Percentiles rank a stretch among this genome's conserved stretches.
These are phyloP conservation scores for Hericium coralloides DNA, from an alignment of 768 basidiomycete species.

Conservation along the genomic window DNA sequence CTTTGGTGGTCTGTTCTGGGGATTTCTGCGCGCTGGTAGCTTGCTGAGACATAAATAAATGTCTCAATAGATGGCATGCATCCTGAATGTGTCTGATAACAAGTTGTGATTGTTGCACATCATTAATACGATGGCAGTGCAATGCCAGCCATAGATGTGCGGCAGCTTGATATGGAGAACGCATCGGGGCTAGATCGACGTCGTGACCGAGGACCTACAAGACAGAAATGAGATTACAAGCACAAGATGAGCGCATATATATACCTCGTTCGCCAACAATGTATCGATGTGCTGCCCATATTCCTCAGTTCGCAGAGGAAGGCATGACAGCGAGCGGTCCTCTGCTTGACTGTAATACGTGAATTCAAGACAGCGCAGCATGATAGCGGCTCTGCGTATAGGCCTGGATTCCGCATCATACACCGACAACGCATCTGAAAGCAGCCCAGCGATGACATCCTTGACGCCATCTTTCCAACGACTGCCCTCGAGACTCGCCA, in stretches of 20 bases:
- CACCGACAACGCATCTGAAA: constrained; percentile 39
- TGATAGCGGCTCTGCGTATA: constrained; percentile 46
- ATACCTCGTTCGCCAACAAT: constrained; percentile 35
- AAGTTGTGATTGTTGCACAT: constrained; percentile 32
- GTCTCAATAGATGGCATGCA: constrained; percentile 41
- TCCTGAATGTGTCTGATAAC: constrained; percentile 45
- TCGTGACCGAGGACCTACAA: constrained; percentile 25
- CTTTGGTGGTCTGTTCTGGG: constrained; percentile 3
- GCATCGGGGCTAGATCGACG: constrained; percentile 17
- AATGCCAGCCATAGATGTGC: constrained; percentile 64
- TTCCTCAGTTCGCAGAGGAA: constrained; percentile 23
- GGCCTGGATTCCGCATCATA: constrained; percentile 45
- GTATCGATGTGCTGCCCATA: constrained; percentile 16
- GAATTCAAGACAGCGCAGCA: constrained; percentile 48
- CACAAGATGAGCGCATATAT: constrained; percentile 7
- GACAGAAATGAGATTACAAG: background rate
- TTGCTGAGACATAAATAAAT: constrained; percentile 20
- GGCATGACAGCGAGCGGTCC: constrained; percentile 1
- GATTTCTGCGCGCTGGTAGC: constrained; percentile 3
- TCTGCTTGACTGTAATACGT: constrained; percentile 28
- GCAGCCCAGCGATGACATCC: constrained; percentile 29
- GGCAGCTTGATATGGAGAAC: constrained; percentile 42
- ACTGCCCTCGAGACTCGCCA: constrained; percentile 43
- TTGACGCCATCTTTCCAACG: constrained; percentile 50
- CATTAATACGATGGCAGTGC: constrained; percentile 51